Base-by-base conservation (phyloP, 2,329 filamentous ascomycete species). In the Cladosporium halotolerans region DNA sequence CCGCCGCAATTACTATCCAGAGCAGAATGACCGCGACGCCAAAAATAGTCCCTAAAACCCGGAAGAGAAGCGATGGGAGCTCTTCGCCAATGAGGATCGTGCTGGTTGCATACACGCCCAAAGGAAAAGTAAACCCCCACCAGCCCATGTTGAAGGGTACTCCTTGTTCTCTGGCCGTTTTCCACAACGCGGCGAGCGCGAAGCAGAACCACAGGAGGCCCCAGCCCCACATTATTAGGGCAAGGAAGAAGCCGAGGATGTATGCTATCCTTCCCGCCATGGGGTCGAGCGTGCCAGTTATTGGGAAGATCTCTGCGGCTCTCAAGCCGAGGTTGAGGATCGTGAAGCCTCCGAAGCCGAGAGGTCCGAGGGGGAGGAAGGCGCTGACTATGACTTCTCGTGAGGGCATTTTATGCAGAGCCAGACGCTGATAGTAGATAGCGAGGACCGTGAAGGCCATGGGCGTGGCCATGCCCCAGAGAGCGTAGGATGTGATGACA, bases 391-490 rank as follows among this genome's bases (percentile, higher is more conserved):
- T 83, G 53, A 83, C 79, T 62, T 88, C 85, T 43, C 79, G 76
- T 1, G 83, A 78, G 0, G 84, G 85, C 14, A 88, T 75, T 40
- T 83, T 81, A 68, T 88, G 80, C 3, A 88, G 66, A 3, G 81
- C 82, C 9, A 89, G 73, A 3, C 85, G 82, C 55, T 85, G 82
- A 63, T 86, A 87, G 67, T 88, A 89, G 32, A 88, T 78, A 9
- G 81, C 81, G 31, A 88, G 70, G 13, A 86, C 78, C 33, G 77
- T 75, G 66, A 83, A 78, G 2, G 83, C 79, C 53, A 88, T 69
- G 0, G 79, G 79, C 1, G 76, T 75, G 7, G 83, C 82, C 55
- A 83, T 79, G 0, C 85, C 85, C 83, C 83, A 88, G 57, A 89
- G 77, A 9, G 87, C 72, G 63, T 88, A 89, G 2, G 76, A 82